phyloP scores from a whole-genome alignment of 768 basidiomycete genomes.

The Leccinellum luteum region DNA sequence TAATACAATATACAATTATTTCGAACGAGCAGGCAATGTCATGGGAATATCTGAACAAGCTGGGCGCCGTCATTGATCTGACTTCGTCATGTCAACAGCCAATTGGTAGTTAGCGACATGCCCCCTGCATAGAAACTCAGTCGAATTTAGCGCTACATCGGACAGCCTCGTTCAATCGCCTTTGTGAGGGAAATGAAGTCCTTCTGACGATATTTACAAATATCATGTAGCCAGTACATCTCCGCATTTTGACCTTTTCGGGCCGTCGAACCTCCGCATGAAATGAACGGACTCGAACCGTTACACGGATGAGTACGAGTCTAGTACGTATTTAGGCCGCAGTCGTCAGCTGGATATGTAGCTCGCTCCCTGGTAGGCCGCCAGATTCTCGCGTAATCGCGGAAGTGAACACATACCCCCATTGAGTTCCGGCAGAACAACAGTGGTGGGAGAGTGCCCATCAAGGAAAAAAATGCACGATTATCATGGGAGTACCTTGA shows the following conservation, averaged over 20 bases:
- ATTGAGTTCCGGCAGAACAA: neutral
- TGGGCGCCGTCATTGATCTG: neutral
- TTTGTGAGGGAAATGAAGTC: constrained; percentile 17
- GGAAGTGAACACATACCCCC: constrained; percentile 24
- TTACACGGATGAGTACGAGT: constrained; percentile 12
- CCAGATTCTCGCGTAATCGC: constrained; percentile 26
- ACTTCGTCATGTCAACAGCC: constrained; percentile 23
- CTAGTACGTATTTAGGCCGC: constrained; percentile 19
- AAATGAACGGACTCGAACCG: constrained; percentile 29
- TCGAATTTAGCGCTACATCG: constrained; percentile 12
- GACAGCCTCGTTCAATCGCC: constrained; percentile 3
- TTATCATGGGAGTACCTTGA: neutral
- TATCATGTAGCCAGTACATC: constrained; percentile 21
- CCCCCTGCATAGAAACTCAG: constrained; percentile 8
- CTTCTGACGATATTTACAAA: constrained; percentile 15
- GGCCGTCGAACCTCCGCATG: constrained; percentile 32
- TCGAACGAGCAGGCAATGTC: constrained; percentile 5
- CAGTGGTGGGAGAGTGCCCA: constrained; percentile 4
- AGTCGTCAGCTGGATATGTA: constrained; percentile 18
- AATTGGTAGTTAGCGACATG: neutral
- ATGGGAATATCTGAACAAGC: neutral
- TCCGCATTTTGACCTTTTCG: constrained; percentile 27
- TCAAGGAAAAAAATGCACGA: neutral
- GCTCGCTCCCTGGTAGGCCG: constrained; percentile 15
- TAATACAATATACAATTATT: constrained; percentile 1